Base-by-base conservation (phyloP, 2,329 filamentous ascomycete species). In the Alternaria angustiovoidea region DNA sequence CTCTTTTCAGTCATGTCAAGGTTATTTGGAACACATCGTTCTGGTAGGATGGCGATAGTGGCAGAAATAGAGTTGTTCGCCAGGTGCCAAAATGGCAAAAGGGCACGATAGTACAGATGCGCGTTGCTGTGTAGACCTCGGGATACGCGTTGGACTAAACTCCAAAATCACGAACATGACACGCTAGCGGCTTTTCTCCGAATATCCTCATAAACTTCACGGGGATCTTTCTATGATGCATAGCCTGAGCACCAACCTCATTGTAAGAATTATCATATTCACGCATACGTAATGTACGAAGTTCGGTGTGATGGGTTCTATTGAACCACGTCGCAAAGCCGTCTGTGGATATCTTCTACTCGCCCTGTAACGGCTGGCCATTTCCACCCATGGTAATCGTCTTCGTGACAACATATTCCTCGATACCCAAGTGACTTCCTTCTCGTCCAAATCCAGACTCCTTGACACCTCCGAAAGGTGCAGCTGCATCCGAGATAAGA, bases 321-420 rank as follows among this genome's bases (percentile, higher is more conserved):
- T 49, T 36, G 20, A 38, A 34, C 32, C 46, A 36, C 46, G 7
- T 22, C 46, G 46, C 20, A 49, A 36, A 38, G 20, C 46, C 28
- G 28, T 22, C 28, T 34, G 8, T 26, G 22, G 24, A 54, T 36
- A 16, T 24, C 11, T 6, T 41, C 46, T 57, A 61, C 36, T 61
- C 58, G 16, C 79, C 81, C 69, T 89, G 86, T 48, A 89, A 73
- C 26, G 85, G 82, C 69, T 83, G 80, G 5, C 85, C 85, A 80
- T 89, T 88, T 0, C 88, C 88, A 16, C 88, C 89, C 62, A 90
- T 79, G 2, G 82, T 84, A 3, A 81, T 75, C 67, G 78, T 83
- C 77, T 84, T 84, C 18, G 77, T 82, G 22, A 77, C 74, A 53
- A 80, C 63, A 60, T 84, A 84, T 70, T 84, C 82, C 7, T 83